A percentile compares a stretch with the other conserved stretches of the same genome.
These are phyloP conservation scores for Stentor roeselii DNA, from an alignment of 73 alveolate species.

Conservation along the genomic window DNA sequence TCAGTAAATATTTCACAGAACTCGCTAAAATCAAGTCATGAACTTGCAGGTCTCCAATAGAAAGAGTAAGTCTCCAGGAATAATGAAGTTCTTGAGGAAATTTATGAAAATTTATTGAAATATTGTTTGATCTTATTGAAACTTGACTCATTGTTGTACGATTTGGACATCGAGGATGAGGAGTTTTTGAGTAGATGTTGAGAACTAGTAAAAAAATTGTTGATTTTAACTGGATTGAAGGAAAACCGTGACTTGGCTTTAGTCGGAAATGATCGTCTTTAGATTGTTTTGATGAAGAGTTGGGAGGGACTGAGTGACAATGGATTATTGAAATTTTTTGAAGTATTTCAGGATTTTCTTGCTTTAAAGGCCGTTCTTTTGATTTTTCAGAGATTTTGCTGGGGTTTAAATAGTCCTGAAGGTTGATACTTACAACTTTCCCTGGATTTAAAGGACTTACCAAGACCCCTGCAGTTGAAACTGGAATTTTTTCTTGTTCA, in stretches of 20 bases:
- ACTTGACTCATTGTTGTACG: not conserved
- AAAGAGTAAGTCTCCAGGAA: not conserved
- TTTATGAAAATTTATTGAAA: not conserved
- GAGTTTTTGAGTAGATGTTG: not conserved
- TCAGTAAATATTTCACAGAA: not conserved
- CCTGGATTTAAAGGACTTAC: not conserved
- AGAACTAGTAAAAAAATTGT: not conserved
- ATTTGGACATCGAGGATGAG: not conserved
- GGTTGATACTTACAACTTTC: not conserved
- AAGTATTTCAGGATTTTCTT: not conserved
- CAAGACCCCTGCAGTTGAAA: not conserved
- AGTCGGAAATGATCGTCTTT: not conserved
- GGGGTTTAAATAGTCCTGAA: slow-evolving; percentile 1
- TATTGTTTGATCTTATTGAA: not conserved
- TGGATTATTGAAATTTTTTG: slow-evolving; percentile 7
- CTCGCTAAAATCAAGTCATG: not conserved
- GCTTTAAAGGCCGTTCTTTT: not conserved
- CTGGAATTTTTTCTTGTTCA: not conserved
- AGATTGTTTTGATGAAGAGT: not conserved
- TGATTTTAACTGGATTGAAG: not conserved
- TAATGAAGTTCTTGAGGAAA: not conserved
- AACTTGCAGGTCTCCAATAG: not conserved
- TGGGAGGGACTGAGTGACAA: not conserved
- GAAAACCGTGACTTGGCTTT: not conserved
- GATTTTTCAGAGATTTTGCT: not conserved